phyloP scores from a whole-genome alignment of 148 eudicot species.

The Fallopia convolvulus region DNA sequence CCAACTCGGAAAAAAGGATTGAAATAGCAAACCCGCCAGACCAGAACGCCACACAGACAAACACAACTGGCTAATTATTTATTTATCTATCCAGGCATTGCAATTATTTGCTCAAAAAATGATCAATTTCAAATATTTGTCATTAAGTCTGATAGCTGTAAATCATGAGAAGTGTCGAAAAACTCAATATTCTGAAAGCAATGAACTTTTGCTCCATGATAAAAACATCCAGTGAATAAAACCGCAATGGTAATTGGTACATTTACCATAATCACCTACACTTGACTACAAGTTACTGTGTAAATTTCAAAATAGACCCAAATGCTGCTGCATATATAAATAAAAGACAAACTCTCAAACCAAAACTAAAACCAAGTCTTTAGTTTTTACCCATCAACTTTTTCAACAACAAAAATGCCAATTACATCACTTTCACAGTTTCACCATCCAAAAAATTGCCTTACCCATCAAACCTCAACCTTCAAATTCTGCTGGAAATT shows the following conservation, averaged over 20 bases:
- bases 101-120: too few species aligned
- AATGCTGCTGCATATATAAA: neutral
- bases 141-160: too few species aligned
- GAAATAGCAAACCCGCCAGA: too few species aligned
- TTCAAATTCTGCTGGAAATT: neutral
- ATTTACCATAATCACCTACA: neutral
- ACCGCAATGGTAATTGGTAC: neutral
- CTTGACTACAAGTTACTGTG: neutral
- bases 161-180: too few species aligned
- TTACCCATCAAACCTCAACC: slow-evolving; percentile 2
- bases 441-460: slow-evolving; percentile 1
- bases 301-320: neutral
- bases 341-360: neutral
- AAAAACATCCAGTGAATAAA: too few species aligned
- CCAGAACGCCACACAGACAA: too few species aligned
- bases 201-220: too few species aligned
- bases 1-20: too few species aligned
- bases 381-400: neutral
- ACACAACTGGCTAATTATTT: too few species aligned
- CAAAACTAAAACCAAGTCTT: neutral
- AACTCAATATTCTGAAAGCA: too few species aligned
- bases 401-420: neutral
- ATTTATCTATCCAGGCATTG: too few species aligned
- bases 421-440: neutral
- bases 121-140: too few species aligned